These are phyloP conservation scores for Aphanomyces cochlioides DNA, from an alignment of 352 stramenopile species.

Conservation along the genomic window DNA sequence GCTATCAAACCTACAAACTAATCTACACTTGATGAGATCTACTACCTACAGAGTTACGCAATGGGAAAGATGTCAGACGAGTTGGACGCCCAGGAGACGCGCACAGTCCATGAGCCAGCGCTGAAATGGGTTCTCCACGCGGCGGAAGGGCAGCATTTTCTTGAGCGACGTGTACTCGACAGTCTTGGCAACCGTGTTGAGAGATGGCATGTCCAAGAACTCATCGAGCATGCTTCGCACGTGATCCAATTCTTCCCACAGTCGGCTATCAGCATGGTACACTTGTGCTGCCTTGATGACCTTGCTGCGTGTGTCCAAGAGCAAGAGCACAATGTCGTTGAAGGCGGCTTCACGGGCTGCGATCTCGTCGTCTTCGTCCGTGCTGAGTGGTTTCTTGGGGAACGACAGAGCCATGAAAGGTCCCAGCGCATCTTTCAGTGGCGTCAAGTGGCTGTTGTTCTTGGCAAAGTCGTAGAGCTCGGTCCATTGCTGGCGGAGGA, in stretches of 20 bases:
- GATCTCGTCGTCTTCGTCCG: not conserved
- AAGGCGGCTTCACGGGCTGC: not conserved
- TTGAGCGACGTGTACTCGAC: not conserved
- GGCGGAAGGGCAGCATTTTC: not conserved
- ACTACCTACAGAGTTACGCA: too few species aligned
- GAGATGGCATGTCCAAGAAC: not conserved
- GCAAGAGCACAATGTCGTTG: not conserved
- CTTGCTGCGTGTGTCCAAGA: not conserved
- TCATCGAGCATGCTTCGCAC: not conserved
- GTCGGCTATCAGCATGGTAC: not conserved
- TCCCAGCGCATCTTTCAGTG: not conserved
- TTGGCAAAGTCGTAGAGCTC: slow-evolving; percentile 30
- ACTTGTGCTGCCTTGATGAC: not conserved
- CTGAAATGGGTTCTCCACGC: not conserved
- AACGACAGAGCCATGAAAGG: not conserved
- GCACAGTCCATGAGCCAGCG: not conserved
- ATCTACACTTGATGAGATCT: too few species aligned
- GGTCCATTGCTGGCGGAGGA: slow-evolving; percentile 63
- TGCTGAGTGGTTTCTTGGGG: slow-evolving; percentile 20
- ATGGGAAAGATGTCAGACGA: too few species aligned
- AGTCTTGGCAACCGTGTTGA: not conserved
- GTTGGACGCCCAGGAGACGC: too few species aligned
- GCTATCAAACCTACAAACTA: too few species aligned
- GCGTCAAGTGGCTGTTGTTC: not conserved
- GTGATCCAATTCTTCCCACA: not conserved